These are phyloP conservation scores for Emergomyces orientalis DNA, from an alignment of 2,329 filamentous ascomycete species.

Conservation along the genomic window DNA sequence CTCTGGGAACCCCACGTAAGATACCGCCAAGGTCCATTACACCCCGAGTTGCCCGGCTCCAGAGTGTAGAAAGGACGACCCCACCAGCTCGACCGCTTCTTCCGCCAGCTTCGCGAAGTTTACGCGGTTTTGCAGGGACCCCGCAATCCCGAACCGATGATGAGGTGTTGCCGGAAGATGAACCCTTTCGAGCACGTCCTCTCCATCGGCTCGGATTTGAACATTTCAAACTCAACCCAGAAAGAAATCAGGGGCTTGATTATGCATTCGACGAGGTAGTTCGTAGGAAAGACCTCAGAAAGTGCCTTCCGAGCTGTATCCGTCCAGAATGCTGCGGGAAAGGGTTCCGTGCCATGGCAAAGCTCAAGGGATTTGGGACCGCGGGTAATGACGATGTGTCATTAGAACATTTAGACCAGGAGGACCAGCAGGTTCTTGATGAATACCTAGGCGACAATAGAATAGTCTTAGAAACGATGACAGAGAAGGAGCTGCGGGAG, in stretches of 20 bases:
- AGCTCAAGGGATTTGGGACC: slow-evolving; percentile 25
- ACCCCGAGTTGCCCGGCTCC: background rate
- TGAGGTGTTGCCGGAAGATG: slow-evolving; percentile 21
- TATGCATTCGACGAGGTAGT: slow-evolving; percentile 69
- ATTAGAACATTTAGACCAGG: slow-evolving; percentile 22
- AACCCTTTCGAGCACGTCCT: slow-evolving; percentile 50
- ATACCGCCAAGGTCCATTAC: background rate
- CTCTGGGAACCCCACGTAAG: background rate
- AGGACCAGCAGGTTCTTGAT: slow-evolving; percentile 33
- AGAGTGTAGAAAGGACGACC: background rate
- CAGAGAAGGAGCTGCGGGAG: slow-evolving; percentile 51
- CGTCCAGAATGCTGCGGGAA: slow-evolving; percentile 68
- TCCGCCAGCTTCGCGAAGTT: background rate
- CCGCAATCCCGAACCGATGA: background rate
- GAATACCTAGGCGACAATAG: slow-evolving; percentile 46
- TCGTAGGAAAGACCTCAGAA: slow-evolving; percentile 58
- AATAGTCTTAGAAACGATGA: slow-evolving; percentile 40
- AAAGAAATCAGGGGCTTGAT: slow-evolving; percentile 58
- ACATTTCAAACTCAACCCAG: slow-evolving; percentile 77
- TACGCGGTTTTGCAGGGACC: background rate
- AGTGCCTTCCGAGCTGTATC: slow-evolving; percentile 64
- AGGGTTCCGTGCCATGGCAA: slow-evolving; percentile 58
- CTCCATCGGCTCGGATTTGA: slow-evolving; percentile 50
- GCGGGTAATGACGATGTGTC: slow-evolving; percentile 28
- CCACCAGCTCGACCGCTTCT: background rate